Base-by-base conservation (phyloP, 495 filamentous ascomycete species). In the Aspergillus funiculosus region DNA sequence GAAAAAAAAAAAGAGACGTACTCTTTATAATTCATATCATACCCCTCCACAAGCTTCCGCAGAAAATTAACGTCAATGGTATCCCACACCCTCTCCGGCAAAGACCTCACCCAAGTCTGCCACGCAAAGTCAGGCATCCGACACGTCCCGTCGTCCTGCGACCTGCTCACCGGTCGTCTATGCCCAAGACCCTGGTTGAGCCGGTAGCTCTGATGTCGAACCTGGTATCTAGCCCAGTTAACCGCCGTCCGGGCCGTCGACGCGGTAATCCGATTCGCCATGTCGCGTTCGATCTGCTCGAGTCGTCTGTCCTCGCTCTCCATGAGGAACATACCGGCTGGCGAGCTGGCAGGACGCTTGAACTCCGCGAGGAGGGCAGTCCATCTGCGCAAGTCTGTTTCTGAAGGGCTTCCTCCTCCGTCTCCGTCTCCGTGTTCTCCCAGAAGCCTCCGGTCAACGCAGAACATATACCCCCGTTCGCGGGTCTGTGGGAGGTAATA, bases 401-500 rank as follows among this genome's bases (percentile, higher is more conserved):
- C 44, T 28, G 42, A 24, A 11, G 57, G 24, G n/a, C n/a, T n/a
- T n/a, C n/a, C n/a, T n/a, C n/a, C n/a, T n/a, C n/a, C n/a, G n/a
- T n/a, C n/a, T n/a, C n/a, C n/a, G n/a, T n/a, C n/a, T 5, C 46
- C 39, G 1, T 42, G 45, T 13, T 46, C 39, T 7, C 57, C 42
- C 37, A 74, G 64, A 0, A 56, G 45, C 0, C 50, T 8, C 6
- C 54, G 60, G 43, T 86, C 72, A 8, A 88, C 52, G 19, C 78
- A 81, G 21, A 88, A 61, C 59, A 91, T 74, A 54, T 92, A 94
- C 4, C 80, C 78, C 31, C 88, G 74, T 24, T 70, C 68, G 1
- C 88, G 70, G 4, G 88, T 94, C 27, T 94, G 88, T 0, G 88
- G 88, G 2, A 94, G 65, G 36, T 88, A 89, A 56, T 75, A 91